Percentiles rank a stretch among this genome's conserved stretches.
Evolutionary conservation across 257 asterid genomes (phyloP).

Genomic region (Solanum chiquidenum): DNA sequence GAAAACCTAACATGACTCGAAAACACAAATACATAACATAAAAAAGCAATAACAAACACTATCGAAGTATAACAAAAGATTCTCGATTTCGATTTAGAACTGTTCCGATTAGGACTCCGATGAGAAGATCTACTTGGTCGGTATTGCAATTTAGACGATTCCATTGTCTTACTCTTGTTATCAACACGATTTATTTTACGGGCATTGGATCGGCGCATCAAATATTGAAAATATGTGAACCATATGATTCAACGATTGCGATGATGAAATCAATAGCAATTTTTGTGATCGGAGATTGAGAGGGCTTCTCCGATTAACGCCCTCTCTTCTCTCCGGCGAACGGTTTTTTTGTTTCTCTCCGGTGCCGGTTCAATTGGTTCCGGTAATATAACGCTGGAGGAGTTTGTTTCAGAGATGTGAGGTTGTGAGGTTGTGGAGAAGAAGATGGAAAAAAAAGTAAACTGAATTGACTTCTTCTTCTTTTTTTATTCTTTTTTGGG

Average conservation of each 20-base stretch:
- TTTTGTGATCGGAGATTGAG: not conserved
- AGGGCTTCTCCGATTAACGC: not conserved
- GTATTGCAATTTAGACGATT: conserved; percentile 53
- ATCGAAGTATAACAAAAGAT: conserved; percentile 30
- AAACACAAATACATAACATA: conserved; percentile 43
- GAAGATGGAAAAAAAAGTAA: not conserved
- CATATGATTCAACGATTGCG: conserved; percentile 27
- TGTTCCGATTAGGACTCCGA: conserved; percentile 29
- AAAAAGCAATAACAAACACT: conserved; percentile 14
- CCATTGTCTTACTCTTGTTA: conserved; percentile 31
- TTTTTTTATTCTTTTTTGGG: not conserved
- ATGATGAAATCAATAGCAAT: not conserved
- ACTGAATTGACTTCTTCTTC: not conserved
- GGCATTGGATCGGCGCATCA: conserved; percentile 99
- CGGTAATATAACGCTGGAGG: not conserved
- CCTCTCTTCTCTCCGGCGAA: not conserved
- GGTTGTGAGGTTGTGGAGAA: not conserved
- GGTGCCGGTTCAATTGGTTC: not conserved
- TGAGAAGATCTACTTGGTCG: conserved; percentile 47
- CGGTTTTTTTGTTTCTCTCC: not conserved
- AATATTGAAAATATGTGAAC: conserved; percentile 36
- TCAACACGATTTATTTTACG: conserved; percentile 18
- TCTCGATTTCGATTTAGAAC: conserved; percentile 34
- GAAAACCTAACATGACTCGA: conserved; percentile 13
- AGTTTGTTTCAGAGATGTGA: not conserved